Evolutionary conservation across 2,329 filamentous ascomycete genomes (phyloP), one percentile per base, ranked within the genome.

Genomic region (Aspergillus tubingensis): DNA sequence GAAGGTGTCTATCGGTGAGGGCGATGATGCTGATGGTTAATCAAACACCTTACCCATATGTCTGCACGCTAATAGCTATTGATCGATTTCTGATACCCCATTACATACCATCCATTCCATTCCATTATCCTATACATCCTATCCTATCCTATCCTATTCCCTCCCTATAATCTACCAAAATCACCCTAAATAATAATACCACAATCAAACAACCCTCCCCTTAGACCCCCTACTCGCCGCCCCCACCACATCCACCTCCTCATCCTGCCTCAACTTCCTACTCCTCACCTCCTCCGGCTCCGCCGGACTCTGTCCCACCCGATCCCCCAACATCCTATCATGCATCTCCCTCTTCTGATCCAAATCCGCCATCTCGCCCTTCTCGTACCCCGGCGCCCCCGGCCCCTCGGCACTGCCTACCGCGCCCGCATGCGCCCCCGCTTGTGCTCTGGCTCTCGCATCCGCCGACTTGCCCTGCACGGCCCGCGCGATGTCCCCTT

Each of bases 1-100:
- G 68, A 80, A 77, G 63, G 75, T 77, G 15, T 76, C 76, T 3
- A 70, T 77, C 57, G 77, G 77, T 30, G 72, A 77, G 57, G 70
- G 70, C 3, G 72, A 70, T 17, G 75, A 75, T 51, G 67, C 66
- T 43, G 70, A 74, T 62, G 65, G 63, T 27, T 74, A 54, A 70
- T 65, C 48, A 11, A 30, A 30, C 27, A 11, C 27, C 27, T 30
- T 11, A 30, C 27, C 27, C 0, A 30, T 30, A 11, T 30, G 27
- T 30, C 27, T 27, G 55, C 58, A 23, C 43, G 54, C 50, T 62
- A 61, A 67, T 66, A 63, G 59, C 61, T 61, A 36, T 8, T 41
- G 6, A 25, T 43, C n/a, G 39, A 19, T 50, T n/a, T 27, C 17
- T 50, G 25, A 50, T 50, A 50, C 47, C 47, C 47, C 27, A 27